Percentiles rank a stretch among this genome's conserved stretches.
These are phyloP conservation scores for Calonectria pseudoturangicola DNA, from an alignment of 2,329 filamentous ascomycete species.

Conservation along the genomic window DNA sequence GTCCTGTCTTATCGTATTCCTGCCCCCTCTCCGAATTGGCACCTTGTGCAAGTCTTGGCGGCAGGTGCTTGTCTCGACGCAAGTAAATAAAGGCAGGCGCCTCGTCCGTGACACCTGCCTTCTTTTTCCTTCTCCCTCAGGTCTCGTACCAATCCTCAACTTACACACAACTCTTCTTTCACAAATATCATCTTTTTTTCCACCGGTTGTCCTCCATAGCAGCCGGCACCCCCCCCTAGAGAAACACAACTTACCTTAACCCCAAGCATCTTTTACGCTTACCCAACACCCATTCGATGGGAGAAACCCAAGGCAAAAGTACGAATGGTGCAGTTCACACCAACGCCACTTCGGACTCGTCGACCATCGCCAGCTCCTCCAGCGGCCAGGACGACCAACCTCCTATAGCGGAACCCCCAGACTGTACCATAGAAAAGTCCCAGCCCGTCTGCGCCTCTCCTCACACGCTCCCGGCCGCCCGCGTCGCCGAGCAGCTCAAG, in stretches of 20 bases:
- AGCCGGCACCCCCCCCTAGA: slow-evolving; percentile 38
- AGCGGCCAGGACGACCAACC: slow-evolving; percentile 61
- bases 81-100: slow-evolving; percentile 50
- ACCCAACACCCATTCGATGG: slow-evolving; percentile 63
- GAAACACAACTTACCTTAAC: slow-evolving; percentile 26
- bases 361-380: slow-evolving; percentile 55
- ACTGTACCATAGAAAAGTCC: slow-evolving; percentile 61
- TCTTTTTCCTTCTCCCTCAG: slow-evolving; percentile 42
- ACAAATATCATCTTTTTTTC: slow-evolving; percentile 28
- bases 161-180: slow-evolving; percentile 36
- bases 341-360: slow-evolving; percentile 62
- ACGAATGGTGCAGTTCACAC: slow-evolving; percentile 65
- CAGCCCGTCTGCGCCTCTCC: slow-evolving; percentile 47
- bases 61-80: neutral
- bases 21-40: slow-evolving; percentile 34
- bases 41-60: slow-evolving; percentile 6
- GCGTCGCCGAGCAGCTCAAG: slow-evolving; percentile 61
- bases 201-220: slow-evolving; percentile 42
- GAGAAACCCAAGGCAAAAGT: slow-evolving; percentile 61
- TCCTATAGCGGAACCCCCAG: slow-evolving; percentile 63
- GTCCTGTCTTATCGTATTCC: slow-evolving; percentile 30
- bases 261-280: slow-evolving; percentile 46
- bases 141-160: slow-evolving; percentile 49
- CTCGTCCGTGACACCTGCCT: slow-evolving; percentile 36
- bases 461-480: slow-evolving; percentile 61